Evolutionary conservation across 768 basidiomycete genomes (phyloP).

Genomic region (Suillus hirtellus): DNA sequence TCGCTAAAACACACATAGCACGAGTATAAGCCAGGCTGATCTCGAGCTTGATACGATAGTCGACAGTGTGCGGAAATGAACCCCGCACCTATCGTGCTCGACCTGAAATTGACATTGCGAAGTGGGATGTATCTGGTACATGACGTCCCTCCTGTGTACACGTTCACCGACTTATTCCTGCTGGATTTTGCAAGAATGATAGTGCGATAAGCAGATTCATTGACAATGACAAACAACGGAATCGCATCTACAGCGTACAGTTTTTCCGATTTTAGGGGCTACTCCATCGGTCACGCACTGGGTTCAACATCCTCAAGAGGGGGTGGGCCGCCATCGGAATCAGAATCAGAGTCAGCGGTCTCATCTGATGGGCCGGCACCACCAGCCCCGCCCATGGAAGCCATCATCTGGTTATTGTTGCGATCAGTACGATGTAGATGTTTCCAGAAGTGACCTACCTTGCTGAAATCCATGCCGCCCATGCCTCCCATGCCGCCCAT

Average conservation of each 20-base stretch:
- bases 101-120: neutral
- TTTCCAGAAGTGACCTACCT: constrained; percentile 40
- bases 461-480: constrained; percentile 61
- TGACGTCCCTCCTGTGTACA: neutral
- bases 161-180: neutral
- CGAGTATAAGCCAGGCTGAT: neutral
- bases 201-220: neutral
- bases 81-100: neutral
- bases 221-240: neutral
- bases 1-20: neutral
- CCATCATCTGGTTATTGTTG: constrained; percentile 40
- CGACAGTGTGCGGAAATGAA: neutral
- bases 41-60: neutral
- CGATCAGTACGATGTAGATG: constrained; percentile 12
- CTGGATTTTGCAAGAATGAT: neutral
- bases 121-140: neutral
- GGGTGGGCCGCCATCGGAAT: constrained; percentile 67
- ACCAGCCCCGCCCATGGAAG: constrained; percentile 29
- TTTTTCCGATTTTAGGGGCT: constrained; percentile 5
- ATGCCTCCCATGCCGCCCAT: constrained; percentile 44
- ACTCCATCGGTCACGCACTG: neutral
- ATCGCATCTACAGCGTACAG: constrained; percentile 4
- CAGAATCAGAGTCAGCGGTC: constrained; percentile 36
- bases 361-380: constrained; percentile 23
- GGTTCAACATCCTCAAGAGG: constrained; percentile 73